phyloP scores from a whole-genome alignment of 805 yeast genomes.

The Saccharomycopsis javanensis region DNA sequence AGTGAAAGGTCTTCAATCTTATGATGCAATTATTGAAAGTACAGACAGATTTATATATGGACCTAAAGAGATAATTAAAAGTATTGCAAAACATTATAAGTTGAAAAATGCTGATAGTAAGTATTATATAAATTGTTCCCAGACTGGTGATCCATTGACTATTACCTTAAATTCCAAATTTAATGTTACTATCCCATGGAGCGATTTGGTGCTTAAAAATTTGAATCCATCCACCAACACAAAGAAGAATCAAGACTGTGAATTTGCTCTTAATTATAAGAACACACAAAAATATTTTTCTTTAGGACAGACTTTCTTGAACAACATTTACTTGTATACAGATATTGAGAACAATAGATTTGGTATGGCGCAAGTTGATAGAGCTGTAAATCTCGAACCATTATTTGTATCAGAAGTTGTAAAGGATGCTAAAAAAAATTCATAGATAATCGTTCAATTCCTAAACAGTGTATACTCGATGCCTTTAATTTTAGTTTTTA shows the following conservation, averaged over 20 bases:
- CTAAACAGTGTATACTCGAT: too few relatives aligned
- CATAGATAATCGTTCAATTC: too few relatives aligned
- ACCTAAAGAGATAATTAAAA: slow-evolving; percentile 8
- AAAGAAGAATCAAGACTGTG: slow-evolving; percentile 14
- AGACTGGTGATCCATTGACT: slow-evolving; percentile 7
- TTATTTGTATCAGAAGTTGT: not conserved
- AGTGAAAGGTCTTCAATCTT: not conserved
- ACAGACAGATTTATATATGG: slow-evolving; percentile 16
- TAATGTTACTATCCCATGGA: slow-evolving; percentile 17
- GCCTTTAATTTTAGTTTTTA: not conserved
- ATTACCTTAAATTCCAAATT: slow-evolving; percentile 7
- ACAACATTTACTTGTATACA: slow-evolving; percentile 15
- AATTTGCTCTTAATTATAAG: slow-evolving; percentile 16
- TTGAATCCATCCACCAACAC: slow-evolving; percentile 16
- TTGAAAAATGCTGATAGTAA: slow-evolving; percentile 1
- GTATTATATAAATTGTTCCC: slow-evolving; percentile 16
- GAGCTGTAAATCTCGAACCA: not conserved
- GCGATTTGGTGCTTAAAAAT: slow-evolving; percentile 13
- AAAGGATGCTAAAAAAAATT: not conserved
- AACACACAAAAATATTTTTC: slow-evolving; percentile 14
- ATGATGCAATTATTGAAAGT: slow-evolving; percentile 15
- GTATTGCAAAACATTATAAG: slow-evolving; percentile 10
- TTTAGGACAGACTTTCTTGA: slow-evolving; percentile 17
- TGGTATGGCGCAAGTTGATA: slow-evolving; percentile 10
- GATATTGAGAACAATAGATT: slow-evolving; percentile 7